A percentile compares a stretch with the other conserved stretches of the same genome.
These are phyloP conservation scores for Aspergillus sojae DNA, from an alignment of 2,329 filamentous ascomycete genomes.

Conservation along the genomic window DNA sequence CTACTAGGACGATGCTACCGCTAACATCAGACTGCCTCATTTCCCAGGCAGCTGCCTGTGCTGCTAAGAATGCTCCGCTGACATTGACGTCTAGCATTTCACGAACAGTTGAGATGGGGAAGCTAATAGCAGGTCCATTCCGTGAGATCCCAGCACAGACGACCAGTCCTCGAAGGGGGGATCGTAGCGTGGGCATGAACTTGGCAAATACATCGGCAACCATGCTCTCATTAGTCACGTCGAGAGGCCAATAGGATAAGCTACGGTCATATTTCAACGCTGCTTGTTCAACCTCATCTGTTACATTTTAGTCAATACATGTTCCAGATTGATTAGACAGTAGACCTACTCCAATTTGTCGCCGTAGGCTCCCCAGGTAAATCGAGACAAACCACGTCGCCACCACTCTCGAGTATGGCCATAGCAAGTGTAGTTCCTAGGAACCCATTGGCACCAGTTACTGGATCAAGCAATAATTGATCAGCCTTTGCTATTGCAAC, in stretches of 20 bases:
- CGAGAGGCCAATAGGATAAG: constrained; percentile 25
- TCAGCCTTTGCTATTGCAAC: not conserved
- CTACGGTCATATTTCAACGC: not conserved
- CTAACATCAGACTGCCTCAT: constrained; percentile 3
- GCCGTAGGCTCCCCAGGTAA: constrained; percentile 12
- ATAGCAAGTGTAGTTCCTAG: constrained; percentile 23
- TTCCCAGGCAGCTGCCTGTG: constrained; percentile 18
- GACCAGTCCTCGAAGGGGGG: constrained; percentile 36
- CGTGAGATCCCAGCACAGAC: constrained; percentile 35
- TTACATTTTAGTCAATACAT: not conserved
- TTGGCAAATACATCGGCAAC: constrained; percentile 21
- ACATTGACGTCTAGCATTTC: constrained; percentile 33
- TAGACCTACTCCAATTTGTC: constrained; percentile 14
- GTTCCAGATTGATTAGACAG: too few relatives aligned
- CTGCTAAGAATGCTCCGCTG: constrained; percentile 24
- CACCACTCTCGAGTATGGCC: constrained; percentile 35
- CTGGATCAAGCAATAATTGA: not conserved
- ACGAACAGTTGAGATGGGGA: constrained; percentile 18
- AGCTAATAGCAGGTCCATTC: constrained; percentile 30
- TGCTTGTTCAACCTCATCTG: constrained; percentile 14
- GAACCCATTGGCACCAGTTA: constrained; percentile 29
- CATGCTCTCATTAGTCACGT: constrained; percentile 24
- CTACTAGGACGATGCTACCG: constrained; percentile 23
- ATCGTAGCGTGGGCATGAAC: constrained; percentile 20
- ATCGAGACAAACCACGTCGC: constrained; percentile 38